Conservation (phyloP, 805 yeast genomes). For the Teunomyces cretensis region DNA sequence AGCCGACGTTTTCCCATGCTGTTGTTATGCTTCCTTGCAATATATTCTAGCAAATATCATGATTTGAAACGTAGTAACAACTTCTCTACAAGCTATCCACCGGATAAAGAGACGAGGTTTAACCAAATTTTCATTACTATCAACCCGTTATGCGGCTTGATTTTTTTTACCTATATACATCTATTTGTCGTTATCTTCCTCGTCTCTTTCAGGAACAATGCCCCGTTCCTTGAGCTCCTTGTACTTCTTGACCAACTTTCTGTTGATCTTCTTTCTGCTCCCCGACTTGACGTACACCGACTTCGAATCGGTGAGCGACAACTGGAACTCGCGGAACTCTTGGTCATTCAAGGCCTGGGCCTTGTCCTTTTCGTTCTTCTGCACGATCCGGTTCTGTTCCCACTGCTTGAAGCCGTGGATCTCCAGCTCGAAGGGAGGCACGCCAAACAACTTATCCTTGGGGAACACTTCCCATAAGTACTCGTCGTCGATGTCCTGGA, state of each 20-base stretch:
- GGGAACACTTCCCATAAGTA: slow-evolving; percentile 42
- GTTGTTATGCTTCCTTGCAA: no score
- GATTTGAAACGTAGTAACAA: no score
- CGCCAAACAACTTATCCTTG: slow-evolving; percentile 31
- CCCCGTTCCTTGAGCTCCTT: slow-evolving; percentile 29
- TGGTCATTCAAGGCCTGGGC: slow-evolving; percentile 17
- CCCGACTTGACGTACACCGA: slow-evolving; percentile 27
- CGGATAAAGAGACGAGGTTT: not conserved
- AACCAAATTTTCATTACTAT: not conserved
- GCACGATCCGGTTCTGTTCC: slow-evolving; percentile 30
- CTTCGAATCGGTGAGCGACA: slow-evolving; percentile 19
- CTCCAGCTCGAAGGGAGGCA: slow-evolving; percentile 32
- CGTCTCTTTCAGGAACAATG: slow-evolving; percentile 17
- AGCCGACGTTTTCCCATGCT: no score
- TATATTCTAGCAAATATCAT: not conserved
- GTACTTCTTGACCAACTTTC: slow-evolving; percentile 33
- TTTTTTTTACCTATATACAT: not conserved
- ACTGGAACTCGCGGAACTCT: slow-evolving; percentile 20
- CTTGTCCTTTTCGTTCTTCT: slow-evolving; percentile 21
- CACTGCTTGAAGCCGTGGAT: slow-evolving; percentile 32
- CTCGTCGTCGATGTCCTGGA: slow-evolving; percentile 38
- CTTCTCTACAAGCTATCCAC: no score
- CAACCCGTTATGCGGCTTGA: not conserved
- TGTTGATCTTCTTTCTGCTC: slow-evolving; percentile 34
- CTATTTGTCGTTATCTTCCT: slow-evolving; percentile 2